These are phyloP conservation scores for Alternaria triticimaculans DNA, from an alignment of 2,329 filamentous ascomycete species.

Conservation along the genomic window DNA sequence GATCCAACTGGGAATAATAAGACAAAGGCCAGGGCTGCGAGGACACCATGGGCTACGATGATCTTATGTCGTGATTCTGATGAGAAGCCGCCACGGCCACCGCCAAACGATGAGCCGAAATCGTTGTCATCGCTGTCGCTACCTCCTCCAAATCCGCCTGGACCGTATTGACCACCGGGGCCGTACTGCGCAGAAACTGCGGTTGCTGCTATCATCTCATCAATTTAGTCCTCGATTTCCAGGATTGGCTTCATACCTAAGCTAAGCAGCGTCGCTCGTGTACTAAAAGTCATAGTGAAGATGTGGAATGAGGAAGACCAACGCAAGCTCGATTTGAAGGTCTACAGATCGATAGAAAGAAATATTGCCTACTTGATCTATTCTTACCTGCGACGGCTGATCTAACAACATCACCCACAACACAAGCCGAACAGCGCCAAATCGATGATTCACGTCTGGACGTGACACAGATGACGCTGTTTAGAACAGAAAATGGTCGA, in stretches of 20 bases:
- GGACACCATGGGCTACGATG: conserved; percentile 51
- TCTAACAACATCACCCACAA: conserved; percentile 3
- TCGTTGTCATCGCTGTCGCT: conserved; percentile 5
- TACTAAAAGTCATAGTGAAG: conserved; percentile 15
- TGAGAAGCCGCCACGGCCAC: conserved; percentile 3
- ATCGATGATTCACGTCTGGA: conserved; percentile 7
- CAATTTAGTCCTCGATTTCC: neutral
- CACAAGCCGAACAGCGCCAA: conserved; percentile 16
- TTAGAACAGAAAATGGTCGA: conserved; percentile 12
- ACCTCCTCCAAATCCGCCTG: conserved; percentile 10
- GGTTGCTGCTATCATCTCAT: conserved; percentile 12
- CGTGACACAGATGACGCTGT: conserved; percentile 23
- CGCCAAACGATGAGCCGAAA: conserved; percentile 8
- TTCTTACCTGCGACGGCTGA: conserved; percentile 4
- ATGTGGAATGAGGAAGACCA: neutral
- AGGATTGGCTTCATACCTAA: conserved; percentile 15
- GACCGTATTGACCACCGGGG: conserved; percentile 11
- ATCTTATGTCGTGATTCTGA: conserved; percentile 27
- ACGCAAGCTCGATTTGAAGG: neutral
- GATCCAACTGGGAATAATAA: conserved; percentile 54
- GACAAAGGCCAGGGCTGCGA: conserved; percentile 54
- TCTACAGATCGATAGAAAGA: neutral
- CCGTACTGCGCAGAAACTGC: conserved; percentile 24
- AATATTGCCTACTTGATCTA: conserved; percentile 6
- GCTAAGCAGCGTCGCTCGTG: conserved; percentile 14